Percentiles rank a stretch among this genome's conserved stretches.
These are phyloP conservation scores for Citrus sp. DNA, from an alignment of 345 rosid species.

Conservation along the genomic window DNA sequence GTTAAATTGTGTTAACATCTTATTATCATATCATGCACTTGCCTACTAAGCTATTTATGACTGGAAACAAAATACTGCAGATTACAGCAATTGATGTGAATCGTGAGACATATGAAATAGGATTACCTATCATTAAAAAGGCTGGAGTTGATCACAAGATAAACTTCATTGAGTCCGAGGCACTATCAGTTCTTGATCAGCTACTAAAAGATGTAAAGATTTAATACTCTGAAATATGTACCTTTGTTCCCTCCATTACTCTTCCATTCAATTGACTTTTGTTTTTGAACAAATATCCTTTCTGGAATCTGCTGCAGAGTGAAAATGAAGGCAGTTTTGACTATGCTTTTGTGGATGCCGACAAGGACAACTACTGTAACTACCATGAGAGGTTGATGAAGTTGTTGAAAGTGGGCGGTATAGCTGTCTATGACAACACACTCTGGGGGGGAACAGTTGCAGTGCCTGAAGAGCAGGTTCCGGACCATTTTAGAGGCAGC, in stretches of 20 bases:
- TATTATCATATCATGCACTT: too few species aligned
- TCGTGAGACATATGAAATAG: conserved; percentile 42
- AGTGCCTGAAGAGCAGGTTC: conserved; percentile 23
- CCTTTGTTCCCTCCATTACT: background rate
- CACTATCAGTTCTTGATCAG: conserved; percentile 34
- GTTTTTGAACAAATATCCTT: background rate
- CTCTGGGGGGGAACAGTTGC: conserved; percentile 51
- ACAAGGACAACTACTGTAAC: conserved; percentile 39
- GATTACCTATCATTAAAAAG: conserved; percentile 51
- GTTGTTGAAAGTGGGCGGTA: conserved; percentile 52
- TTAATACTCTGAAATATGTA: background rate
- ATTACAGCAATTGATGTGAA: conserved; percentile 47
- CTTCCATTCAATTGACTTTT: background rate
- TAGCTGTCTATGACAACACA: conserved; percentile 53
- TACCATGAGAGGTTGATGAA: conserved; percentile 64
- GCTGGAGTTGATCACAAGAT: conserved; percentile 58
- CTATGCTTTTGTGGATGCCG: conserved; percentile 58
- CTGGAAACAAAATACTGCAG: conserved; percentile 18
- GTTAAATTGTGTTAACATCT: background rate
- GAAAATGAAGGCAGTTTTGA: conserved; percentile 39
- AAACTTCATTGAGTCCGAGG: conserved; percentile 52
- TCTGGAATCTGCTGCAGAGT: conserved; percentile 21
- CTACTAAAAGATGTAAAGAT: conserved; percentile 35
- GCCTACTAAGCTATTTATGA: too few species aligned
- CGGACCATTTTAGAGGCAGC: conserved; percentile 8